Percentiles rank a stretch among this genome's conserved stretches.
These are phyloP conservation scores for Gnomoniopsis sp. DNA, from an alignment of 2,329 filamentous ascomycete genomes.

Conservation along the genomic window DNA sequence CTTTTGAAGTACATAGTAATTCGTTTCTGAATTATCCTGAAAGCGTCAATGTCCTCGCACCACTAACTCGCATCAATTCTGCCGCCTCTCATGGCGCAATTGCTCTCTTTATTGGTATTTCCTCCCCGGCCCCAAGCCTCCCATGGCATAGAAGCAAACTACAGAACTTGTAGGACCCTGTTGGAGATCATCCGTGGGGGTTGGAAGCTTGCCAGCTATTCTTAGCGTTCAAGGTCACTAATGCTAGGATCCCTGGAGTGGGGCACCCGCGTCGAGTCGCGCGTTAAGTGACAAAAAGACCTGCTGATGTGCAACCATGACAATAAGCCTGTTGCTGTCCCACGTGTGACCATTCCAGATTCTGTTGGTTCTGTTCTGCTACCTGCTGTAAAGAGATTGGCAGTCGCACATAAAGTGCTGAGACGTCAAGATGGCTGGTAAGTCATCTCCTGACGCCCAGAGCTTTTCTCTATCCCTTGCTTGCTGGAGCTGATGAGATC, in stretches of 20 bases:
- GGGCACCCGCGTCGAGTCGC: conserved; percentile 6
- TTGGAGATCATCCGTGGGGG: too few relatives aligned
- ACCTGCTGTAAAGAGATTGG: background rate
- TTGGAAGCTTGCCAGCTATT: background rate
- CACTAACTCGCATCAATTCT: too few relatives aligned
- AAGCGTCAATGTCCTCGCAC: too few relatives aligned
- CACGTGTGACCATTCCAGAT: background rate
- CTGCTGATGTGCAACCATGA: background rate
- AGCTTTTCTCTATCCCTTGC: background rate
- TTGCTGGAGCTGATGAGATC: background rate
- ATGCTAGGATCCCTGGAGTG: background rate
- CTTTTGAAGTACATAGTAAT: too few relatives aligned
- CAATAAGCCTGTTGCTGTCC: background rate
- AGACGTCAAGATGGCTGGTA: conserved; percentile 19
- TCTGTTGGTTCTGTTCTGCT: background rate
- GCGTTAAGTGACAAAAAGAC: background rate
- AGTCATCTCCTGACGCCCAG: conserved; percentile 3
- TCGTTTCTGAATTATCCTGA: too few relatives aligned
- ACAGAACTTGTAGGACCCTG: too few relatives aligned
- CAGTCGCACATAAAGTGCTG: background rate
- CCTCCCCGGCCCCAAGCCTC: too few relatives aligned
- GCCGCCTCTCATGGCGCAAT: too few relatives aligned
- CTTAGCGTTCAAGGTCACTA: background rate
- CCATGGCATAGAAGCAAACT: too few relatives aligned
- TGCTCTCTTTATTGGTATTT: too few relatives aligned